phyloP scores from a whole-genome alignment of 202 grass and related monocot genomes.

The Carex arenaria region DNA sequence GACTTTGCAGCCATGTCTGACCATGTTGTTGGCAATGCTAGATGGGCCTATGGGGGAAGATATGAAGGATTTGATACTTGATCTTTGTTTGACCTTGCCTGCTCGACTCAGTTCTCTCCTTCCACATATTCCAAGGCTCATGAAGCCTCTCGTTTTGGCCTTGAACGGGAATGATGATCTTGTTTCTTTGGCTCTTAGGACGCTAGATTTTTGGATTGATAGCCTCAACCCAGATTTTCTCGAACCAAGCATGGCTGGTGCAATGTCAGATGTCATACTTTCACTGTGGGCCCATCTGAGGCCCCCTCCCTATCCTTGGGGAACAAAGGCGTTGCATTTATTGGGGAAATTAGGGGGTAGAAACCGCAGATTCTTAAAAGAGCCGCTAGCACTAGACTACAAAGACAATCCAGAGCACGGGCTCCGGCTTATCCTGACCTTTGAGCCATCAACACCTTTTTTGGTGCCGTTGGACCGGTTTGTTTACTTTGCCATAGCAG shows the following conservation, averaged over 20 bases:
- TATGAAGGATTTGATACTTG: constrained; percentile 88
- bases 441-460: constrained; percentile 97
- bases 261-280: constrained; percentile 98
- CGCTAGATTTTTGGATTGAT: constrained; percentile 99
- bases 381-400: constrained; percentile 81
- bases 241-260: constrained; percentile 98
- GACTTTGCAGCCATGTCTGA: constrained; percentile 89
- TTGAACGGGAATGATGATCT: constrained; percentile 93
- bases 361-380: constrained; percentile 90
- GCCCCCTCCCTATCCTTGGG: constrained; percentile 85
- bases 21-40: constrained; percentile 96
- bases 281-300: constrained; percentile 96
- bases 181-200: constrained; percentile 87
- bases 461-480: constrained; percentile 91
- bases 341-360: constrained; percentile 91
- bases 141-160: constrained; percentile 95
- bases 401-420: constrained; percentile 99
- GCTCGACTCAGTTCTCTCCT: constrained; percentile 95
- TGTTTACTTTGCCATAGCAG: constrained; percentile 84
- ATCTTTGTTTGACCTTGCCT: constrained; percentile 92
- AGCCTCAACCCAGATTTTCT: constrained; percentile 99
- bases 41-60: constrained; percentile 87
- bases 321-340: constrained; percentile 87
- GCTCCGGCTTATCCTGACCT: constrained; percentile 90
- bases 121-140: constrained; percentile 95